Conservation (phyloP, 768 basidiomycete species). For the Stropharia rugosoannulata region DNA sequence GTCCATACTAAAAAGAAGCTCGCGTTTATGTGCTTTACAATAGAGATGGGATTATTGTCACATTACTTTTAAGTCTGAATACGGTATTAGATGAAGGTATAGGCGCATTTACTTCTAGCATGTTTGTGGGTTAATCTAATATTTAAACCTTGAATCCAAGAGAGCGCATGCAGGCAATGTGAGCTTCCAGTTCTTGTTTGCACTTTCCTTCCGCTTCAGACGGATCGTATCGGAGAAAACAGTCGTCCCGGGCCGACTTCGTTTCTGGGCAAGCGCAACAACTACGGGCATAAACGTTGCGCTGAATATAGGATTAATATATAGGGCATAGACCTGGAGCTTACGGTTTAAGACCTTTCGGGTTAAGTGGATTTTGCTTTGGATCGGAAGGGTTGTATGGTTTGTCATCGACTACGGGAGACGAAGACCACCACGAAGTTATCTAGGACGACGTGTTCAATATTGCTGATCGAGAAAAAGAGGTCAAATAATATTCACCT, state of each 20-base stretch:
- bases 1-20: too few species aligned
- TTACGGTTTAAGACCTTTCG: slow-evolving; percentile 93
- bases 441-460: slow-evolving; percentile 33
- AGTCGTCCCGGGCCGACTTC: slow-evolving; percentile 90
- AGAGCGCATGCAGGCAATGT: slow-evolving; percentile 87
- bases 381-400: slow-evolving; percentile 74
- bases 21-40: too few species aligned
- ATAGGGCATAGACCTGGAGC: slow-evolving; percentile 23
- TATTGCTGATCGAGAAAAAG: background rate
- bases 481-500: slow-evolving; percentile 23
- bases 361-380: slow-evolving; percentile 87
- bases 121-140: background rate
- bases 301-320: background rate
- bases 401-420: slow-evolving; percentile 28
- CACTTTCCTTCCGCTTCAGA: slow-evolving; percentile 76
- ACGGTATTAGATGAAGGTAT: too few species aligned
- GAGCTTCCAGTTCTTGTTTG: slow-evolving; percentile 72
- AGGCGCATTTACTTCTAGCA: background rate
- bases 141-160: slow-evolving; percentile 85
- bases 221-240: slow-evolving; percentile 77
- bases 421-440: slow-evolving; percentile 55
- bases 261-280: slow-evolving; percentile 97
- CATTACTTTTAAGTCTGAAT: too few species aligned
- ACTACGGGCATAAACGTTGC: slow-evolving; percentile 38
- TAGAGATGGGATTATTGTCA: too few species aligned